A percentile compares a stretch with the other conserved stretches of the same genome.
phyloP scores from a whole-genome alignment of 176 grass and related monocot species.

The Bonia amplexicaulis region DNA sequence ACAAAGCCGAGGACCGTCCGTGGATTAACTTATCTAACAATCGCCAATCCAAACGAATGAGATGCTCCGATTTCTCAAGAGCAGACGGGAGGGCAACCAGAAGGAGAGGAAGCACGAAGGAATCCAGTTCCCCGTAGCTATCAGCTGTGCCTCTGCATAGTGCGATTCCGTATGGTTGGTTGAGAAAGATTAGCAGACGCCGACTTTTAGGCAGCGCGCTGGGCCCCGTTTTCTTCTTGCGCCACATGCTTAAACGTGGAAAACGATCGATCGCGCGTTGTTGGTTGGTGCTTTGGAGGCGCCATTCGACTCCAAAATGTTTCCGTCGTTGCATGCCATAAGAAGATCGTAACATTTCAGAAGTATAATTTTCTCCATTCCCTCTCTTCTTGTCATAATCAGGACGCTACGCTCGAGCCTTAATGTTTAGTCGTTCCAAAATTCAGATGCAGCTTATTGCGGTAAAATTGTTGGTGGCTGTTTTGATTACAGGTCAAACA shows the following conservation, averaged over 20 bases:
- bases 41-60: background rate
- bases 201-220: background rate
- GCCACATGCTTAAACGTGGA: background rate
- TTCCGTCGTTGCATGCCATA: background rate
- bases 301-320: background rate
- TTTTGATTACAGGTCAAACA: too few species aligned
- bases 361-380: background rate
- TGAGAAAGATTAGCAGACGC: background rate
- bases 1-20: background rate
- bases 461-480: background rate
- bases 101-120: background rate
- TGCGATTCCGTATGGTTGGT: background rate
- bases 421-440: background rate
- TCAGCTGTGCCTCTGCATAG: background rate
- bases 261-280: constrained; percentile 10
- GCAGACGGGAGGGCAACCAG: background rate
- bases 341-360: background rate
- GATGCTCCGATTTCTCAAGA: background rate
- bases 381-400: background rate
- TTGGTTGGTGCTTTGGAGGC: background rate
- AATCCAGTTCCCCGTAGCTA: background rate
- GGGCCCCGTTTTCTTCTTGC: background rate
- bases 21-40: background rate
- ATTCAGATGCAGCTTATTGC: background rate
- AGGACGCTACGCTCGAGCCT: background rate